These are phyloP conservation scores for Aschersonia sp. DNA, from an alignment of 2,329 filamentous ascomycete genomes.

Conservation along the genomic window DNA sequence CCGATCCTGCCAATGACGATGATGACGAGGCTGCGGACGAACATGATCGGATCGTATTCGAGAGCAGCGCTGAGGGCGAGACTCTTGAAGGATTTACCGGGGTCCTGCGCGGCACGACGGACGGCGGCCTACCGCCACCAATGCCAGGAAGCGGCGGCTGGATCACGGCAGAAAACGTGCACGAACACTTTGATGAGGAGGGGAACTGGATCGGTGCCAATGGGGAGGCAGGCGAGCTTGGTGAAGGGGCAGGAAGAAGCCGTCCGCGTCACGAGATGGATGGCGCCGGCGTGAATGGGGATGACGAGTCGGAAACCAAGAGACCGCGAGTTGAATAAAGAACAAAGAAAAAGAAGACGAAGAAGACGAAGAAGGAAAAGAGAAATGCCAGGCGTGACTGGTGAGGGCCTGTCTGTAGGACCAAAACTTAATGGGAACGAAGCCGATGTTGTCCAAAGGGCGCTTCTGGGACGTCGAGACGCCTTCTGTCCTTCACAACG, in stretches of 20 bases:
- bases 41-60: slow-evolving; percentile 42
- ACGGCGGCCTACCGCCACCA: slow-evolving; percentile 44
- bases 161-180: slow-evolving; percentile 87
- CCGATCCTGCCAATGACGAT: slow-evolving; percentile 47
- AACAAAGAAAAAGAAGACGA: too few species aligned
- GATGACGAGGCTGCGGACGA: slow-evolving; percentile 41
- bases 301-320: slow-evolving; percentile 30
- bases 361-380: background rate
- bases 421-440: background rate
- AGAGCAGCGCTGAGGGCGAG: slow-evolving; percentile 32
- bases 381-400: background rate
- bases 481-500: too few species aligned
- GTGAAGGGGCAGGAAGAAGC: slow-evolving; percentile 48
- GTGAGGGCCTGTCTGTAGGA: background rate
- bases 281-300: slow-evolving; percentile 27
- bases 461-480: too few species aligned
- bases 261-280: slow-evolving; percentile 35
- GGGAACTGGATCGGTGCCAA: slow-evolving; percentile 56
- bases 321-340: slow-evolving; percentile 28
- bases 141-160: slow-evolving; percentile 64
- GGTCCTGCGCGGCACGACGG: slow-evolving; percentile 30
- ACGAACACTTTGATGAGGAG: slow-evolving; percentile 67
- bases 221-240: slow-evolving; percentile 27
- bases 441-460: too few species aligned
- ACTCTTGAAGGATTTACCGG: slow-evolving; percentile 42